Evolutionary conservation across 1,284 basidiomycete genomes (phyloP).

Genomic region (Trametes versicolor): DNA sequence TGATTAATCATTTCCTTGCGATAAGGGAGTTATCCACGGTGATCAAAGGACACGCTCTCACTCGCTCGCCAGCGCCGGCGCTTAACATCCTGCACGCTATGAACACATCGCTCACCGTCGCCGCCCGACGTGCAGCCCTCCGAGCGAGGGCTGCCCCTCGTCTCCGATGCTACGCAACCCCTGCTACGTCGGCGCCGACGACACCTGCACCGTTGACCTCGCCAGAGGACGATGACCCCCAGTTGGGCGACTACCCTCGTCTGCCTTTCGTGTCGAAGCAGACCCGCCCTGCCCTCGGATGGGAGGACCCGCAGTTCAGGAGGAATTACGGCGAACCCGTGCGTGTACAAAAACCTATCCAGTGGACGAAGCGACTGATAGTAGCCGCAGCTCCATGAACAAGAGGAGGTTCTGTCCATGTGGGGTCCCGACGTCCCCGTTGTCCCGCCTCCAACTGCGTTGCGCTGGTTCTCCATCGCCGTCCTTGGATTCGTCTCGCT

Average conservation of each 20-base stretch:
- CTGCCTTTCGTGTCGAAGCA: constrained; percentile 79
- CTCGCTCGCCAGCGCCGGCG: constrained; percentile 12
- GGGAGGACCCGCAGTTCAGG: constrained; percentile 86
- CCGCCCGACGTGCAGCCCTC: constrained; percentile 39
- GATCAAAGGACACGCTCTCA: constrained; percentile 10
- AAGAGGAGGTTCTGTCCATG: constrained; percentile 87
- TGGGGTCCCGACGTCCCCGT: constrained; percentile 86
- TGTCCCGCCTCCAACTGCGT: constrained; percentile 64
- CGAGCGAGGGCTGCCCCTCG: constrained; percentile 32
- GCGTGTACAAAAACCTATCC: constrained; percentile 39
- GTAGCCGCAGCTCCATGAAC: constrained; percentile 68
- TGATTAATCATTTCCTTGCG: not conserved
- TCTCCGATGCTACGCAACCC: constrained; percentile 40
- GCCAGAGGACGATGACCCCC: constrained; percentile 63
- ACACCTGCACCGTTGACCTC: constrained; percentile 26
- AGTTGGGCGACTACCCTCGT: constrained; percentile 80
- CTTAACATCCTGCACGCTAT: constrained; percentile 30
- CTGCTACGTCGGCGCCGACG: constrained; percentile 24
- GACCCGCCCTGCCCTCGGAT: constrained; percentile 73
- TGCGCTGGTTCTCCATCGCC: constrained; percentile 71
- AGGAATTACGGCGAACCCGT: constrained; percentile 90
- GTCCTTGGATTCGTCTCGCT: constrained; percentile 66
- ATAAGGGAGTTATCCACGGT: constrained; percentile 12
- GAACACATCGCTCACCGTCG: constrained; percentile 40
- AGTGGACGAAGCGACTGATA: not conserved